Percentiles rank a stretch among this genome's conserved stretches.
phyloP scores from a whole-genome alignment of 108 stramenopile species.

The Fistulifera solaris region DNA sequence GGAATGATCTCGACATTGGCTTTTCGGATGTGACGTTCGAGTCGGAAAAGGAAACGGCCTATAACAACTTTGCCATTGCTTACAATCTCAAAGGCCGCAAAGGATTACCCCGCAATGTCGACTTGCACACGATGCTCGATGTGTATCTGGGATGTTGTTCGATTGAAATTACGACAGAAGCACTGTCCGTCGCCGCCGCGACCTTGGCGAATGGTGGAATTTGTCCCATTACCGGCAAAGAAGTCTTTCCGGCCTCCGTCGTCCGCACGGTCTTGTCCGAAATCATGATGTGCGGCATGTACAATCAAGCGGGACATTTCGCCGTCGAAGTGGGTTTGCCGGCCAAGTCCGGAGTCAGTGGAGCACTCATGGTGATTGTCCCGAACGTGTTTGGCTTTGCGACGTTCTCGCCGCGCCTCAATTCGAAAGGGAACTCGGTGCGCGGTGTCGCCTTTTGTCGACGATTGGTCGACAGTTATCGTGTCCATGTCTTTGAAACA shows the following conservation, averaged over 20 bases:
- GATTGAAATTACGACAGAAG: slow-evolving; percentile 20
- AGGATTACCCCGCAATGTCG: slow-evolving; percentile 12
- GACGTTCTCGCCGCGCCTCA: slow-evolving; percentile 33
- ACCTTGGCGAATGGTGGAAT: slow-evolving; percentile 34
- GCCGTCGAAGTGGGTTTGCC: slow-evolving; percentile 26
- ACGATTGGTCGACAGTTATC: slow-evolving; percentile 14
- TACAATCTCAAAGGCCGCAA: slow-evolving; percentile 21
- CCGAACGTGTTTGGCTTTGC: slow-evolving; percentile 20
- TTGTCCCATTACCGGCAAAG: slow-evolving; percentile 19
- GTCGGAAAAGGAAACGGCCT: slow-evolving; percentile 29
- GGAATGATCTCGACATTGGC: slow-evolving; percentile 15
- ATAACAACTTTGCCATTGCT: slow-evolving; percentile 28
- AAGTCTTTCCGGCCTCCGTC: slow-evolving; percentile 15
- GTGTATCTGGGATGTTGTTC: slow-evolving; percentile 25
- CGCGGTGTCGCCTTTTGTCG: slow-evolving; percentile 22
- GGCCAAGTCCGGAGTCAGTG: slow-evolving; percentile 40
- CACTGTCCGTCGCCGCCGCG: slow-evolving; percentile 23
- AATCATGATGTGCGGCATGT: slow-evolving; percentile 30
- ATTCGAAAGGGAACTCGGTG: slow-evolving; percentile 31
- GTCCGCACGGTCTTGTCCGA: slow-evolving; percentile 16
- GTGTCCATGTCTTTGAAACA: slow-evolving; percentile 15
- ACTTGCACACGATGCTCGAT: slow-evolving; percentile 22
- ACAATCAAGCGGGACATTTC: slow-evolving; percentile 29
- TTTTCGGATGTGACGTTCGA: slow-evolving; percentile 29
- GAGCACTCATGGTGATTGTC: slow-evolving; percentile 24